Conservation (phyloP, 805 yeast genomes). For the Starmera caribaea region DNA sequence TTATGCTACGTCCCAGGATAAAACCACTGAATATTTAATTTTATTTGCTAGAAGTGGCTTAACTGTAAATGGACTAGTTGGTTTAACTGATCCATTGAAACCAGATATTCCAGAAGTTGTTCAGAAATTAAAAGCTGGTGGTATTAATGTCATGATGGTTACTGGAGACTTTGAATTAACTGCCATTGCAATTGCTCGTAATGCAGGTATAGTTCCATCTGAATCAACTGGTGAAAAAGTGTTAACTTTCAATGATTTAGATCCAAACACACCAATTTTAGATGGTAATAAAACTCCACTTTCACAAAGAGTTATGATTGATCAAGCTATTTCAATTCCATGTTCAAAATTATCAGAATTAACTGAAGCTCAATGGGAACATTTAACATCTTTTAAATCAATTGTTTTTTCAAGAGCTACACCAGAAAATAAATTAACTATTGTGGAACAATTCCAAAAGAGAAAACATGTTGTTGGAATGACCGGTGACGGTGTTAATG, state of each 20-base stretch:
- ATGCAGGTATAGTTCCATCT: slow-evolving; percentile 25
- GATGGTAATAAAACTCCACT: slow-evolving; percentile 4
- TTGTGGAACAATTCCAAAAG: slow-evolving; percentile 38
- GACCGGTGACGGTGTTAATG: slow-evolving; percentile 92
- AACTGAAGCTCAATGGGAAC: slow-evolving; percentile 34
- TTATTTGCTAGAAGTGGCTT: slow-evolving; percentile 10
- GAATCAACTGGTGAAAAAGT: slow-evolving; percentile 7
- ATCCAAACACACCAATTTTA: slow-evolving; percentile 4
- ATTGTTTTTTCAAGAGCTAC: slow-evolving; percentile 26
- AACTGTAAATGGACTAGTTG: slow-evolving; percentile 28
- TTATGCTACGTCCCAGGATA: slow-evolving; percentile 2
- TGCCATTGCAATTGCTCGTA: slow-evolving; percentile 39
- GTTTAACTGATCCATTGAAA: slow-evolving; percentile 35
- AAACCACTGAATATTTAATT: slow-evolving; percentile 7
- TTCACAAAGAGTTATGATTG: slow-evolving; percentile 9
- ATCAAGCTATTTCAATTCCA: slow-evolving; percentile 23
- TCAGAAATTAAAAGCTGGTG: slow-evolving; percentile 25
- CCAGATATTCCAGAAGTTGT: slow-evolving; percentile 25
- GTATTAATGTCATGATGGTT: slow-evolving; percentile 32
- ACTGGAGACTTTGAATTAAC: slow-evolving; percentile 48
- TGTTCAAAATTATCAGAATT: slow-evolving; percentile 23
- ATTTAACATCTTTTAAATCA: slow-evolving; percentile 25
- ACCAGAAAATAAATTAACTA: slow-evolving; percentile 43
- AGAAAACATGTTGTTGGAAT: slow-evolving; percentile 78
- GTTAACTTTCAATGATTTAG: slow-evolving; percentile 13